phyloP scores from a whole-genome alignment of 352 stramenopile genomes.

The Phytopythium litorale region DNA sequence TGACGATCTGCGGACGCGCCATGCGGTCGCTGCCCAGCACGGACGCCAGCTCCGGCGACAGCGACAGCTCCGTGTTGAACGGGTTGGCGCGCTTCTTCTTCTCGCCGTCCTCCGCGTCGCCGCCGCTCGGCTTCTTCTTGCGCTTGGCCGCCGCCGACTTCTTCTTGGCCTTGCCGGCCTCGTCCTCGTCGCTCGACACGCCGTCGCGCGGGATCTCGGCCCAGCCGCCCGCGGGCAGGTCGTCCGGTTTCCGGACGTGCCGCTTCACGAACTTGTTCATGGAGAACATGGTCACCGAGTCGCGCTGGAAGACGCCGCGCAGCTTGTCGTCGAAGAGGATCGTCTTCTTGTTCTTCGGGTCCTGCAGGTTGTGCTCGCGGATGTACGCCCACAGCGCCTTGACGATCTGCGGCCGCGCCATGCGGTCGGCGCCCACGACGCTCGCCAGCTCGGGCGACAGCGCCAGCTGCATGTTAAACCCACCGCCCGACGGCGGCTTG shows the following conservation, averaged over 20 bases:
- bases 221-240: constrained; percentile 64
- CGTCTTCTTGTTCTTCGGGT: constrained; percentile 92
- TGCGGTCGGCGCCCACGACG: constrained; percentile 81
- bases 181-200: constrained; percentile 79
- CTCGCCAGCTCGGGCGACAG: constrained; percentile 73
- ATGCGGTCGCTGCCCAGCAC: constrained; percentile 83
- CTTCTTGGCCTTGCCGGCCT: constrained; percentile 49
- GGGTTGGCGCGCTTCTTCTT: constrained; percentile 62
- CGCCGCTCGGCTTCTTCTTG: constrained; percentile 39
- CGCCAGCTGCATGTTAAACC: constrained; percentile 76
- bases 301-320: constrained; percentile 68
- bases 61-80: constrained; percentile 72
- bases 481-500: constrained; percentile 28
- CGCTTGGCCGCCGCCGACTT: constrained; percentile 57
- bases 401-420: constrained; percentile 91
- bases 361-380: constrained; percentile 92
- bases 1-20: constrained; percentile 91
- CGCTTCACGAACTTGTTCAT: constrained; percentile 90
- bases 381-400: constrained; percentile 98
- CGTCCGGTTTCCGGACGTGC: constrained; percentile 72
- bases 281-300: constrained; percentile 87
- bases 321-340: constrained; percentile 91
- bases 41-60: constrained; percentile 71
- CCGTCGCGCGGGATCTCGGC: constrained; percentile 71
- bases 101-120: constrained; percentile 31